Evolutionary conservation across 306 rosid genomes (phyloP), one percentile per base, ranked within the genome.

Genomic region (Sophora flavescens): DNA sequence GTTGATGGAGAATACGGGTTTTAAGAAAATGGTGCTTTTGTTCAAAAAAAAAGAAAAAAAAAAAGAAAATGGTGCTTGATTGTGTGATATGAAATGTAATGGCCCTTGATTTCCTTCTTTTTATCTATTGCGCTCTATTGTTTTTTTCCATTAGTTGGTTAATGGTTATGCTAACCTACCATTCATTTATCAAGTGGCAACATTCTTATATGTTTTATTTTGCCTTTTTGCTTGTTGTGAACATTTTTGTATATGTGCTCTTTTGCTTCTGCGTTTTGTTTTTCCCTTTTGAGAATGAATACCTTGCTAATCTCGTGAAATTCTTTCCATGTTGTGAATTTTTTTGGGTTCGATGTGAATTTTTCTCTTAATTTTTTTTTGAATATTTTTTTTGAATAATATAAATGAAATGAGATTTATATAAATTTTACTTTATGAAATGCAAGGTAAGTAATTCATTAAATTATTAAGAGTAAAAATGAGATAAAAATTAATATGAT

Each of bases 271-370:
- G 30, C 2, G 68, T 5, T 14, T 12, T 28, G 28, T 45, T 67
- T 33, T 33, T 33, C 5, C 38, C 6, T 41, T 41, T 41, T 41
- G 12, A 39, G 47, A 13, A 3, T 39, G 18, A 15, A 10, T 51
- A 12, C 18, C 13, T 15, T 54, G 77, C 57, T 18, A 16, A 12
- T 18, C 16, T 59, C 45, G 56, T 73, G 59, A 8, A 22, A 32
- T 61, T 61, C 32, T 30, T 30, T 30, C 32, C 32, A 30, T 30
- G 32, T 30, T 30, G 32, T 30, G 32, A 30, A 2, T 30, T 30
- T 30, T 30, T 30, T 30, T 30, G 32, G 32, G 32, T 30, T 93
- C 57, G 22, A 22, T 22, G 22, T 22, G 22, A 22, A 22, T 22
- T 22, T 22, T 22, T 22, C 22, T 22, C 22, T 22, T 22, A 22